These are phyloP conservation scores for Colletotrichum lupini DNA, from an alignment of 2,329 filamentous ascomycete species.

Conservation along the genomic window DNA sequence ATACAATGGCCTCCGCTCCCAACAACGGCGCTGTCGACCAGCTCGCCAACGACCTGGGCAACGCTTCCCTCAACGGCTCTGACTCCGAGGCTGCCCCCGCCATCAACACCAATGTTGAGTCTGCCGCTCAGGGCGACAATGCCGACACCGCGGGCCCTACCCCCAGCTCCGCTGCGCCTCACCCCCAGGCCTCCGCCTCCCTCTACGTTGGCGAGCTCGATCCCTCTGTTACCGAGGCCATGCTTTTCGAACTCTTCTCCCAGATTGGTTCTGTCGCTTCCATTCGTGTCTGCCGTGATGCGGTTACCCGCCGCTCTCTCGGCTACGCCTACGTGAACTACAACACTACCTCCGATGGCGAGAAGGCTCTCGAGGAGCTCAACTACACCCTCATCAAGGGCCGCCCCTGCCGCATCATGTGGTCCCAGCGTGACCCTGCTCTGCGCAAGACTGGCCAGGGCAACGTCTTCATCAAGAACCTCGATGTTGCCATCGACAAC, in stretches of 20 bases:
- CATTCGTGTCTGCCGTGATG: conserved; percentile 99
- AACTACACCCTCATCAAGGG: conserved; percentile 99
- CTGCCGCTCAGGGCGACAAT: conserved; percentile 65
- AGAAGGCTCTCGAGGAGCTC: conserved; percentile 98
- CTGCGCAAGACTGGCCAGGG: conserved; percentile 99
- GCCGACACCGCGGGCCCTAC: conserved; percentile 75
- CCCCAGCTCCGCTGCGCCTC: conserved; percentile 77
- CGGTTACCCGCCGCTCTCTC: conserved; percentile 96
- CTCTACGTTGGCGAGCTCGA: conserved; percentile 99
- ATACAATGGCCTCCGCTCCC: conserved; percentile 71
- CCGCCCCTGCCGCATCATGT: conserved; percentile 99
- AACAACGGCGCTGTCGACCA: conserved; percentile 76
- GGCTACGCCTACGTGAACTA: conserved; percentile 99
- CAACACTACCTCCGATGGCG: conserved; percentile 95
- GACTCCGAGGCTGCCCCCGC: conserved; percentile 74
- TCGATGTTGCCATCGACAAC: conserved; percentile 98
- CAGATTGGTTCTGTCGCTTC: conserved; percentile 99
- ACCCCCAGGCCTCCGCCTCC: conserved; percentile 93
- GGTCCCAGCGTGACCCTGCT: conserved; percentile 99
- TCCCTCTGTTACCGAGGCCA: conserved; percentile 96
- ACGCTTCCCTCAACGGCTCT: conserved; percentile 74
- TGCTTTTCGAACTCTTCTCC: conserved; percentile 99
- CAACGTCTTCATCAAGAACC: conserved; percentile 99
- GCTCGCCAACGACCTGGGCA: conserved; percentile 82
- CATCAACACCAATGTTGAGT: conserved; percentile 77